Percentiles rank a stretch among this genome's conserved stretches.
phyloP scores from a whole-genome alignment of 805 yeast genomes.

The Lachancea meyersii region DNA sequence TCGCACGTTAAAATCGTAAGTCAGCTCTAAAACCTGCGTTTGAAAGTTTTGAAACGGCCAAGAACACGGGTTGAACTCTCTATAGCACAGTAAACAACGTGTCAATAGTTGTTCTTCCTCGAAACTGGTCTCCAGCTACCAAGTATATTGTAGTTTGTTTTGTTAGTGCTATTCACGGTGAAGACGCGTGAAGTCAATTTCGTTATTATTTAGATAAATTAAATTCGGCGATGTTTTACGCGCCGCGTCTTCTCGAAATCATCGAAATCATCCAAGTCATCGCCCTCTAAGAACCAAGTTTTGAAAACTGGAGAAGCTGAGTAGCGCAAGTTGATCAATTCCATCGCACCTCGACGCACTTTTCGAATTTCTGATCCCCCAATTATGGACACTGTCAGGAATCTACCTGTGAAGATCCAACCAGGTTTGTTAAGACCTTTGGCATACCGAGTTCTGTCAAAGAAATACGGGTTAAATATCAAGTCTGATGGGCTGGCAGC shows the following conservation, averaged over 20 bases:
- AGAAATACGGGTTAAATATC: slow-evolving; percentile 85
- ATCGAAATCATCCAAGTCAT: neutral
- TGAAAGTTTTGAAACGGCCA: neutral
- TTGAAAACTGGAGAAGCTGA: too few species aligned
- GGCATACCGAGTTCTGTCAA: slow-evolving; percentile 84
- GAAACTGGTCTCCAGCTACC: too few species aligned
- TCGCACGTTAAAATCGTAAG: neutral
- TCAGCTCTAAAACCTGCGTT: neutral
- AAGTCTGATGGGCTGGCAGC: slow-evolving; percentile 75
- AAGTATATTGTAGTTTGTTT: too few species aligned
- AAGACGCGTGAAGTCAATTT: too few species aligned
- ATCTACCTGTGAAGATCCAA: slow-evolving; percentile 68
- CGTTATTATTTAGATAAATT: too few species aligned
- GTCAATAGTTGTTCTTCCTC: neutral
- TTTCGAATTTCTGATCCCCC: too few species aligned
- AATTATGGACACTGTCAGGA: slow-evolving; percentile 16
- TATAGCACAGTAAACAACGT: neutral
- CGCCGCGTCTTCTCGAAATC: neutral
- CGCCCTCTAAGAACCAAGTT: too few species aligned
- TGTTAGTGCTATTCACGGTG: too few species aligned
- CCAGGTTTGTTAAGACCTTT: slow-evolving; percentile 84
- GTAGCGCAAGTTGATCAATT: neutral
- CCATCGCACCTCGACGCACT: neutral
- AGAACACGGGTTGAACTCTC: neutral
- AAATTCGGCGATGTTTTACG: neutral